phyloP scores from a whole-genome alignment of 2,329 filamentous ascomycete species.

The Exophiala sp. region DNA sequence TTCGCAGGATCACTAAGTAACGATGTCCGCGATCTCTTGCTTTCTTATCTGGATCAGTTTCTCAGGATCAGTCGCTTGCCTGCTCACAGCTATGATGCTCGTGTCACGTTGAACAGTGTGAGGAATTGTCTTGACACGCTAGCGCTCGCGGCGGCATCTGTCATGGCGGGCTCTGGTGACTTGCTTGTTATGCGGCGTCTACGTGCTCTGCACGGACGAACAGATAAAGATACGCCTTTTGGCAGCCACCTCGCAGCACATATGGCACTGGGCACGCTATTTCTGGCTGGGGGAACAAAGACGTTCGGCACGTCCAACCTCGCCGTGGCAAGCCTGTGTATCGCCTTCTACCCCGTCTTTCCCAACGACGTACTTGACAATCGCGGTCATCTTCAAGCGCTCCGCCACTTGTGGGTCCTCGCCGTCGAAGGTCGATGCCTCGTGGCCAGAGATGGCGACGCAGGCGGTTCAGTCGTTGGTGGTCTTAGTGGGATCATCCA shows the following conservation, averaged over 20 bases:
- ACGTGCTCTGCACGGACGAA: conserved; percentile 80
- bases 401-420: conserved; percentile 95
- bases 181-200: conserved; percentile 78
- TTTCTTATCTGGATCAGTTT: conserved; percentile 82
- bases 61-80: conserved; percentile 69
- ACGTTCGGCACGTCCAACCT: conserved; percentile 87
- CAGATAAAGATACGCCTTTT: conserved; percentile 80
- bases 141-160: conserved; percentile 74
- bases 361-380: conserved; percentile 89
- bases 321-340: conserved; percentile 78
- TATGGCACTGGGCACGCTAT: conserved; percentile 84
- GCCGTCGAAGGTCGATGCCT: conserved; percentile 87
- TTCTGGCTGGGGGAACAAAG: conserved; percentile 86
- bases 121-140: conserved; percentile 88
- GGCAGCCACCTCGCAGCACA: conserved; percentile 92
- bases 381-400: conserved; percentile 88
- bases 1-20: conserved; percentile 70
- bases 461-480: conserved; percentile 71
- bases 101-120: conserved; percentile 75
- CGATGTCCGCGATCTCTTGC: conserved; percentile 72
- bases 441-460: conserved; percentile 81
- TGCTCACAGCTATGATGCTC: conserved; percentile 70
- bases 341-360: conserved; percentile 92
- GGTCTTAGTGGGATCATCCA: conserved; percentile 60
- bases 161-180: conserved; percentile 96